A percentile compares a stretch with the other conserved stretches of the same genome.
These are phyloP conservation scores for Sarocladium brachiariae DNA, from an alignment of 2,329 filamentous ascomycete species.

Conservation along the genomic window DNA sequence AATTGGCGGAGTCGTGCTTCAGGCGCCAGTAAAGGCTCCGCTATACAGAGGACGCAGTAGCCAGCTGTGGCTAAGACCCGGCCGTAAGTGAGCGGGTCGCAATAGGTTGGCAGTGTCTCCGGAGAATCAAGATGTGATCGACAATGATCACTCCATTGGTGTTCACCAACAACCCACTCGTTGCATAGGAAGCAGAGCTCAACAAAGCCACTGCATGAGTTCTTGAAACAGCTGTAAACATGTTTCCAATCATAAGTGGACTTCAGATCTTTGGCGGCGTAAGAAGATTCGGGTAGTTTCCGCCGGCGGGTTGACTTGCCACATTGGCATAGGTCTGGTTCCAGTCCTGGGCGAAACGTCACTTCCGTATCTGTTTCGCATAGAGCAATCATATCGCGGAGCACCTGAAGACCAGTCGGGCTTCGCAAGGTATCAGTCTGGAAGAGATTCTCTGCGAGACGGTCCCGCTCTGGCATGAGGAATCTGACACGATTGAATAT, in stretches of 20 bases:
- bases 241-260: neutral
- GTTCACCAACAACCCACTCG: neutral
- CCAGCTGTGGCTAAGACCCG: neutral
- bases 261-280: neutral
- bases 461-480: neutral
- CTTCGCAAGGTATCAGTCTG: neutral
- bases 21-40: neutral
- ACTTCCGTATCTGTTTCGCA: neutral
- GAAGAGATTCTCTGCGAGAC: neutral
- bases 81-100: neutral
- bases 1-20: neutral
- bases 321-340: neutral
- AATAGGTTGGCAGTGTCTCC: neutral
- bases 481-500: neutral
- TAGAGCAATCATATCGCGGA: neutral
- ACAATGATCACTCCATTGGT: neutral
- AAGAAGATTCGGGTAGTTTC: neutral
- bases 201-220: neutral
- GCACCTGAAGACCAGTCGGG: neutral
- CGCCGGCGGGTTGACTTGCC: slow-evolving; percentile 1
- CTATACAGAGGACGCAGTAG: neutral
- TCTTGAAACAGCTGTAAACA: neutral
- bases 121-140: neutral
- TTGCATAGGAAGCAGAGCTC: slow-evolving; percentile 1
- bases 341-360: neutral